Evolutionary conservation across 1,284 basidiomycete species (phyloP), one percentile per base, ranked within the genome.

Genomic region (Meripilus lineatus): DNA sequence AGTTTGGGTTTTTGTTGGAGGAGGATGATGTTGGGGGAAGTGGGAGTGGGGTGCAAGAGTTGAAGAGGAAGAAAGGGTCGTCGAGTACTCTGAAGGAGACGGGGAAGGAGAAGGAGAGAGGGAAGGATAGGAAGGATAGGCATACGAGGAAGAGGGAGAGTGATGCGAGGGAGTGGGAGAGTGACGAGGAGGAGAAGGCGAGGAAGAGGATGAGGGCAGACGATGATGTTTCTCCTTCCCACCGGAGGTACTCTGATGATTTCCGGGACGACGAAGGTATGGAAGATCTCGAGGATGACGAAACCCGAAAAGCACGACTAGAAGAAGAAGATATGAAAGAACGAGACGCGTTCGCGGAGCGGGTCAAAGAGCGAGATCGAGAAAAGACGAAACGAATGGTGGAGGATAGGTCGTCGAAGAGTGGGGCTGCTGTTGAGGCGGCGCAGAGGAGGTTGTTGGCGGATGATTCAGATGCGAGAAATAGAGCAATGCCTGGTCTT

Each of bases 361-460:
- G 95, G 4, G 80, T 98, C 56, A 81, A 80, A 57, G 77, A 86
- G 46, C 83, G 86, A 48, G 94, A 99, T 65, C 75, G 78, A 56
- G 86, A 91, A 64, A 79, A 77, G 62, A 91, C 88, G 32, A 95
- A 94, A 69, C 89, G 88, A 58, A 65, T 98, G n/a, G 85, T 97
- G 30, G 89, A 93, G 62, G 95, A 98, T 61, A 81, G 88, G 21
- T 91, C 92, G 22, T 87, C 88, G 13, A 87, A 84, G 58, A 66
- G 68, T 20, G 84, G 78, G 17, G 87, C 81, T 21, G 87, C 89
- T 24, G 81, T 87, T 6, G 94, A 97, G 57, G 89, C 91, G 15
- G 84, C 84, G 17, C 77, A 84, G 50, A 75, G 93, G 48, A 74
- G 89, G 50, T 75, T 84, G 42, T 70, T 98, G 6, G 93, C 90